Base-by-base conservation (phyloP, 306 rosid species). In the Gleditsia sinensis region DNA sequence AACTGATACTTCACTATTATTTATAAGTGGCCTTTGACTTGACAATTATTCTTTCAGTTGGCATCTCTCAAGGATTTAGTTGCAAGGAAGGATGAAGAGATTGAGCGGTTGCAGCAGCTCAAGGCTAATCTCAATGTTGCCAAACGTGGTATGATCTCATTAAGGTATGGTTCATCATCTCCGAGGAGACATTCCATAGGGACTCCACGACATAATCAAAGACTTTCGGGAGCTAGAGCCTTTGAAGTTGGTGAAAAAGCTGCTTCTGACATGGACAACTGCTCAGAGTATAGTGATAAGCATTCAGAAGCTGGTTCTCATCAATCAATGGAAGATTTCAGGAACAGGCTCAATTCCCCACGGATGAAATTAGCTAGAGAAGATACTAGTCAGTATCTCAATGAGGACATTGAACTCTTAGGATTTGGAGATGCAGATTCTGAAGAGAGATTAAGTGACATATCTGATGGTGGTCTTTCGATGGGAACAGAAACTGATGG, bases 401-500 rank as follows among this genome's bases (percentile, higher is more conserved):
- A 73, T 46, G 99, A 92, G 37, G 99, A 95, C 81, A 62, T 83
- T 69, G 99, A 92, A 34, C 98, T 95, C 65, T 71, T 92, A 66
- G 82, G 95, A 67, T 92, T 95, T 81, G 98, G 96, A 30, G 92
- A 90, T 68, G 99, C 80, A 49, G 98, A 95, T 86, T 85, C 99
- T 7, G 97, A 91, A 66, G 99, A 88, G 92, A 86, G 98, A 80
- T 79, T 95, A 78, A 95, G 99, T 59, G 99, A 95, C 81, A 95
- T 95, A 83, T 95, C 99, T 42, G 99, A 95, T 59, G 89, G 99
- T n/a, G 99, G 82, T 73, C 98, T 95, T 66, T 95, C 99, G 40
- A 95, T 95, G 99, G 99, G 99, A 77, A 90, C 99, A 19, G 99
- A 95, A 92, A 95, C 99, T 16, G 99, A 95, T 16, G 97, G 93